Percentiles rank a stretch among this genome's conserved stretches.
Evolutionary conservation across 2,329 filamentous ascomycete species (phyloP).

Genomic region (Colletotrichum euphorbiae): DNA sequence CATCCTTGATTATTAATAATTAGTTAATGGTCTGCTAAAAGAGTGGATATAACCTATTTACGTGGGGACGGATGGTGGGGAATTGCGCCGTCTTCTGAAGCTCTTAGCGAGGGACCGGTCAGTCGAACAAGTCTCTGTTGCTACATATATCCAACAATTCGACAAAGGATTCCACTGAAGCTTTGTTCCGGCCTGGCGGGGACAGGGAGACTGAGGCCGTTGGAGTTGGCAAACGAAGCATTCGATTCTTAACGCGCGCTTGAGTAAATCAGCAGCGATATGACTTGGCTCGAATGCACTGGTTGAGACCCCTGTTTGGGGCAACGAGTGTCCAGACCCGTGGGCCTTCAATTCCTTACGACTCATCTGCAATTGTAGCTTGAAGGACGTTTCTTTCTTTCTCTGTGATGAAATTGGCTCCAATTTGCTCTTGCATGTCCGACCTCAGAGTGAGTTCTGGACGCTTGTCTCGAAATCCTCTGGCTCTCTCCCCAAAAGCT

Average conservation of each 20-base stretch:
- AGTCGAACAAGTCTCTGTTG: too few species aligned
- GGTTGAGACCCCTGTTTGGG: too few species aligned
- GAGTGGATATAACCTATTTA: constrained; percentile 17
- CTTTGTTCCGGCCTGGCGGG: too few species aligned
- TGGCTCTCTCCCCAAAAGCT: background rate
- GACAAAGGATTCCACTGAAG: too few species aligned
- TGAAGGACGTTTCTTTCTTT: background rate
- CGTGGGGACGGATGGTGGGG: constrained; percentile 30
- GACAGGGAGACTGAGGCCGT: constrained; percentile 26
- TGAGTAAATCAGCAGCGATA: too few species aligned
- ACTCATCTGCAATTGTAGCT: too few species aligned
- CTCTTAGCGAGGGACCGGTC: too few species aligned
- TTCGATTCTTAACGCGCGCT: background rate
- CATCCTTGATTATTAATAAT: constrained; percentile 18
- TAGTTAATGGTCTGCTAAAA: constrained; percentile 24
- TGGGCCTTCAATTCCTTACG: too few species aligned
- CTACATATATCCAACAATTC: too few species aligned
- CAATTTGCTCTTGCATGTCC: background rate
- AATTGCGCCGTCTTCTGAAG: constrained; percentile 20
- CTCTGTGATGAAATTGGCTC: background rate
- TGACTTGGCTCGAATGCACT: too few species aligned
- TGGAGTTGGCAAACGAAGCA: constrained; percentile 20
- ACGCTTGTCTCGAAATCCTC: background rate
- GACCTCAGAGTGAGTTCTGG: background rate
- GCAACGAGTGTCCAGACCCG: too few species aligned